Evolutionary conservation across 148 eudicot genomes (phyloP).

Genomic region (Rhododendron henanense): DNA sequence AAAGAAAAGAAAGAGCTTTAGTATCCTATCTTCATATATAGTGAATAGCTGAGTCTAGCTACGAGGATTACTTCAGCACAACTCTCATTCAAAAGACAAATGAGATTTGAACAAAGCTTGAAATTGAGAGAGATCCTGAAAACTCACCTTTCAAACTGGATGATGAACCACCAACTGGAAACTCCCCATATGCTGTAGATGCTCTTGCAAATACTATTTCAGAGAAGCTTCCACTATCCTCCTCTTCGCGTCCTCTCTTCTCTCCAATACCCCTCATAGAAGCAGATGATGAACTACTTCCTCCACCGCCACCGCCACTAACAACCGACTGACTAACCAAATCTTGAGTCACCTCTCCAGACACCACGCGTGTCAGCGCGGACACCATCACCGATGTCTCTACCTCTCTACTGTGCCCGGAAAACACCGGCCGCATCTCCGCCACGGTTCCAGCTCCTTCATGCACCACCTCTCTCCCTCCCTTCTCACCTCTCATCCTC

Average conservation of each 20-base stretch:
- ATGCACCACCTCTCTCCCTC: constrained; percentile 1
- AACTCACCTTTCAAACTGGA: neutral
- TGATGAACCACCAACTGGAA: neutral
- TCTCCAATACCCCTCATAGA: constrained; percentile 12
- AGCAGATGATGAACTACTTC: neutral
- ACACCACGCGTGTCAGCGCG: constrained; percentile 59
- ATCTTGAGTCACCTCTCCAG: constrained; percentile 28
- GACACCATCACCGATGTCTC: constrained; percentile 68
- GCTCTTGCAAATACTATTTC: neutral
- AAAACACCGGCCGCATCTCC: constrained; percentile 28
- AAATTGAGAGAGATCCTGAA: neutral
- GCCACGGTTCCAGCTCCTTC: constrained; percentile 12
- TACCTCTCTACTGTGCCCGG: constrained; percentile 43
- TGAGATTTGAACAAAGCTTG: no score
- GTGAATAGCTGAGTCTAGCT: neutral
- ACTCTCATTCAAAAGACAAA: neutral
- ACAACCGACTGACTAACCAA: neutral
- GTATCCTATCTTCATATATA: no score
- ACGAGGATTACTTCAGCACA: neutral
- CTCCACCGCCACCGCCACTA: neutral
- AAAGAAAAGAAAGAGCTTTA: no score
- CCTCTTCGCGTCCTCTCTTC: constrained; percentile 27
- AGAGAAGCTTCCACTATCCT: neutral
- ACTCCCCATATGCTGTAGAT: neutral
- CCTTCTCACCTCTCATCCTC: neutral